Evolutionary conservation across 2,329 filamentous ascomycete genomes (phyloP).

Genomic region (Cryphonectria naterciae): DNA sequence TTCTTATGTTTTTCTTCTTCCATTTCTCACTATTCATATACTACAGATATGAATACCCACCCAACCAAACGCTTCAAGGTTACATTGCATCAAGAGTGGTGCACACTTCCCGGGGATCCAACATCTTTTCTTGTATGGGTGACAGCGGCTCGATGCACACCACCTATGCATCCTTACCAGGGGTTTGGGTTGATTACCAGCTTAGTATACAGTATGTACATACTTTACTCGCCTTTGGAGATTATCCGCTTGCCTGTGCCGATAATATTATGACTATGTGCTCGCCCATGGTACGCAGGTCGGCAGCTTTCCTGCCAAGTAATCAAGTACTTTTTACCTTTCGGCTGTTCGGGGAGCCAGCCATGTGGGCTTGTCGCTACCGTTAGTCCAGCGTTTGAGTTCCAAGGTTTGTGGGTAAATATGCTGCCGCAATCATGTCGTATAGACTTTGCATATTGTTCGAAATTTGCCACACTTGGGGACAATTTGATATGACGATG

Average conservation of each 20-base stretch:
- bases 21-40: background rate
- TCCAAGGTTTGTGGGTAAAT: background rate
- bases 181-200: background rate
- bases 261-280: background rate
- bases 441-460: background rate
- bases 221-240: background rate
- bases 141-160: background rate
- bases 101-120: background rate
- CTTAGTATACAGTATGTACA: background rate
- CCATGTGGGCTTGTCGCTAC: background rate
- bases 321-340: background rate
- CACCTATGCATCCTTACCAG: background rate
- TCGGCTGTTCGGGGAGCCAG: background rate
- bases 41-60: background rate
- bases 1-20: background rate
- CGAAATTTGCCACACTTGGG: background rate
- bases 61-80: background rate
- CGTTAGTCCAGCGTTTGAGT: background rate
- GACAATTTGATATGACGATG: background rate
- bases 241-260: background rate
- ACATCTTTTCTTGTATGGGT: background rate
- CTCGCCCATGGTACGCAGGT: background rate
- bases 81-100: background rate
- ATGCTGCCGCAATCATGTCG: background rate
- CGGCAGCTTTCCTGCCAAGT: background rate